A percentile compares a stretch with the other conserved stretches of the same genome.
These are phyloP conservation scores for Penicillium steckii DNA, from an alignment of 495 filamentous ascomycete species.

Conservation along the genomic window DNA sequence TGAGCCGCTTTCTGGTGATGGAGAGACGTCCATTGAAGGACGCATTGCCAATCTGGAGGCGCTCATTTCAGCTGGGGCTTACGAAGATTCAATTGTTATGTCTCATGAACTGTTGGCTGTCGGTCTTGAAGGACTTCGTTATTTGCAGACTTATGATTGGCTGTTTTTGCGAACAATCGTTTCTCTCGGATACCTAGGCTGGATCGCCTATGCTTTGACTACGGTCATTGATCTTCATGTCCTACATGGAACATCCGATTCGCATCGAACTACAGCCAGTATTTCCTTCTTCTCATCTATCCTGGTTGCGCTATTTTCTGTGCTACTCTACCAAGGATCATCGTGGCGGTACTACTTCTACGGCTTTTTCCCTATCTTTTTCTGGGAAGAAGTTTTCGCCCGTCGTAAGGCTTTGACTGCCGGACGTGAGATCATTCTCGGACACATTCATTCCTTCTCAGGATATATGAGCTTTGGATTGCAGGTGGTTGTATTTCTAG, in stretches of 20 bases:
- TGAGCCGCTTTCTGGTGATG: constrained; percentile 52
- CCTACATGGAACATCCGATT: constrained; percentile 66
- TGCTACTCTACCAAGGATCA: constrained; percentile 75
- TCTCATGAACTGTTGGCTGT: constrained; percentile 73
- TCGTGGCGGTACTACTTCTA: constrained; percentile 90
- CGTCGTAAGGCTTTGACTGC: constrained; percentile 65
- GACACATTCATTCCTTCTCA: constrained; percentile 58
- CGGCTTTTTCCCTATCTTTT: constrained; percentile 84
- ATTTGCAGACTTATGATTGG: constrained; percentile 97
- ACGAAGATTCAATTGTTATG: constrained; percentile 72
- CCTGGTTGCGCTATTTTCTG: constrained; percentile 72
- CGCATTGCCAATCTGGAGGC: constrained; percentile 66
- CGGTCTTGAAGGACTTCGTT: constrained; percentile 82
- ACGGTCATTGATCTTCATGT: constrained; percentile 91
- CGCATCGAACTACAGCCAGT: constrained; percentile 61
- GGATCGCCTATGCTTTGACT: constrained; percentile 93
- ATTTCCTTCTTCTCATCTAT: constrained; percentile 70
- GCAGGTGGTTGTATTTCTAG: constrained; percentile 64
- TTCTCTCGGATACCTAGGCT: constrained; percentile 90
- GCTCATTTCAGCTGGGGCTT: constrained; percentile 63
- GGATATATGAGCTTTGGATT: constrained; percentile 53
- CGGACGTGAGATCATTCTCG: constrained; percentile 68
- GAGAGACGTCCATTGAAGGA: constrained; percentile 60
- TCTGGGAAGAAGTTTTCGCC: constrained; percentile 96
- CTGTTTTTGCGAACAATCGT: constrained; percentile 93